phyloP scores from a whole-genome alignment of 371 early-diverging fungal species.

The Mortierella sp. region DNA sequence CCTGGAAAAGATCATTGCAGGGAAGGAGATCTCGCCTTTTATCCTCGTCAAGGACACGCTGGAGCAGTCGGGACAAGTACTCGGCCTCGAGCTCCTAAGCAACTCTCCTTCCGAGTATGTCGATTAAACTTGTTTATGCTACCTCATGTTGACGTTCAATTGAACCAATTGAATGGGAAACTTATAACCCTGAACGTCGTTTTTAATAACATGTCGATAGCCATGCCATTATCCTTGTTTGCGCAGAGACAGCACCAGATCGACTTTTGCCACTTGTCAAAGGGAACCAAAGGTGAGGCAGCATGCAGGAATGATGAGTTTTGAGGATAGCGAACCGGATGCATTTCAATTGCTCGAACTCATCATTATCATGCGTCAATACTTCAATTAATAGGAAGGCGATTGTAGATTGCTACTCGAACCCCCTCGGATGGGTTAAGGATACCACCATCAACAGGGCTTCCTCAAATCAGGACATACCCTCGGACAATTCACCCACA shows the following conservation, averaged over 20 bases:
- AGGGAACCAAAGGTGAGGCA: conserved; percentile 22
- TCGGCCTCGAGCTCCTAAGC: conserved; percentile 37
- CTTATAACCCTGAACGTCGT: too few species aligned
- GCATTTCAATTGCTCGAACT: not conserved
- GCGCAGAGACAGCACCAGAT: conserved; percentile 47
- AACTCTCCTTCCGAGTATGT: conserved; percentile 39
- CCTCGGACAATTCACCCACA: not conserved
- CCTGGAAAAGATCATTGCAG: conserved; percentile 40
- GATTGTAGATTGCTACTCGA: conserved; percentile 40
- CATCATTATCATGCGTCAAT: too few species aligned
- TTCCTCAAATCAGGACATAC: not conserved
- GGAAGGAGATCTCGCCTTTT: conserved; percentile 48
- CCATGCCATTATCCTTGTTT: conserved; percentile 40
- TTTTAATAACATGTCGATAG: conserved; percentile 1
- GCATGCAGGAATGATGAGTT: too few species aligned
- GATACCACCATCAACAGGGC: not conserved
- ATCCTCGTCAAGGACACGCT: conserved; percentile 53
- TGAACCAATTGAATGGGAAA: too few species aligned
- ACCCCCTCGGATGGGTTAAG: conserved; percentile 44
- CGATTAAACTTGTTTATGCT: not conserved
- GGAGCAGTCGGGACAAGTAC: conserved; percentile 51
- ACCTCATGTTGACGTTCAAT: not conserved
- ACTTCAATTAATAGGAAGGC: conserved; percentile 19
- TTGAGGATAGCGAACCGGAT: not conserved
- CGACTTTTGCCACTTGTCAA: conserved; percentile 29